Conservation (phyloP, 1,139 yeast species). For the Scheffersomyces segobiensis region DNA sequence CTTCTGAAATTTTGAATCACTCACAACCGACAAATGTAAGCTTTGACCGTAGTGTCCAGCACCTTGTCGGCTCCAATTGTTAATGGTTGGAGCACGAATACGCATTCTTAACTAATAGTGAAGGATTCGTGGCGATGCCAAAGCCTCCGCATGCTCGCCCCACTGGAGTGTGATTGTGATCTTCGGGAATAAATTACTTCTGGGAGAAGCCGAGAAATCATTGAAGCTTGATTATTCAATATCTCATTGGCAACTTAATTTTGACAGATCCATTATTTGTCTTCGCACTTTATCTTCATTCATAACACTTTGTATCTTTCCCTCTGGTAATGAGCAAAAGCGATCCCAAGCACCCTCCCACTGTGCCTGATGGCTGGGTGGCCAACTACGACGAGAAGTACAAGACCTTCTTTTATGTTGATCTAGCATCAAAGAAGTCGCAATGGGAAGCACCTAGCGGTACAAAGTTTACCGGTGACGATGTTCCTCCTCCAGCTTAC, state of each 20-base stretch:
- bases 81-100: no score
- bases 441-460: constrained; percentile 90
- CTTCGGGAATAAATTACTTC: not conserved
- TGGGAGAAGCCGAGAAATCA: not conserved
- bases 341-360: constrained; percentile 44
- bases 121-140: not conserved
- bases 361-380: constrained; percentile 79
- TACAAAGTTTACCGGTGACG: constrained; percentile 40
- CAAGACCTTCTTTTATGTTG: constrained; percentile 75
- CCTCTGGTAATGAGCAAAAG: constrained; percentile 8
- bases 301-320: not conserved
- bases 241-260: not conserved
- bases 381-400: constrained; percentile 85
- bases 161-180: not conserved
- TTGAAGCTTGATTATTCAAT: not conserved
- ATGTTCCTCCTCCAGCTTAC: constrained; percentile 28
- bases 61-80: not conserved
- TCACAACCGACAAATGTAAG: not conserved
- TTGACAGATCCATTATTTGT: not conserved
- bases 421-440: constrained; percentile 68
- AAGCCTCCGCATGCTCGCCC: not conserved
- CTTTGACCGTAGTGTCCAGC: not conserved
- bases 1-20: not conserved
- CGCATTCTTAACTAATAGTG: not conserved
- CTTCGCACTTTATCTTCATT: not conserved